These are phyloP conservation scores for Ascochyta koolunga DNA, from an alignment of 2,329 filamentous ascomycete genomes.

Conservation along the genomic window DNA sequence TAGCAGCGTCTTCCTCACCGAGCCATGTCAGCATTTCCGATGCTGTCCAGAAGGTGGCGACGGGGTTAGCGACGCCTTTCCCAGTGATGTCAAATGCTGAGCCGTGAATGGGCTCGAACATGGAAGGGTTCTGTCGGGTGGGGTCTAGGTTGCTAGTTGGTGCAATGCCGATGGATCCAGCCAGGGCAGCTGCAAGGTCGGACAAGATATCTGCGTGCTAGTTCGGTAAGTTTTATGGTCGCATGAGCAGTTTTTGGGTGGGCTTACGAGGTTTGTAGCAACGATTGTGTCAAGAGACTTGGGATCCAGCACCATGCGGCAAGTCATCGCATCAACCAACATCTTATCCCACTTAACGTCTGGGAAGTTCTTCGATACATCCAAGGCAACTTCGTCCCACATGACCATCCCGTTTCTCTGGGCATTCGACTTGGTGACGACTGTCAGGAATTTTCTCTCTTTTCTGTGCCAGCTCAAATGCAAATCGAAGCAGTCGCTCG, in stretches of 20 bases:
- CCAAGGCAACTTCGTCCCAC: conserved; percentile 67
- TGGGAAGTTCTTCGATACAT: conserved; percentile 63
- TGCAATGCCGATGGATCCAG: conserved; percentile 74
- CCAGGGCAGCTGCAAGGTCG: conserved; percentile 72
- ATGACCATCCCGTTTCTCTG: conserved; percentile 71
- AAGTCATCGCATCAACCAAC: conserved; percentile 71
- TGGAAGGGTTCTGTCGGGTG: conserved; percentile 62
- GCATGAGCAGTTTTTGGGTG: too few relatives aligned
- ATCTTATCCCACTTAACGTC: conserved; percentile 69
- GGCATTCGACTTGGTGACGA: conserved; percentile 71
- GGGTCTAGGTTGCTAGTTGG: conserved; percentile 67
- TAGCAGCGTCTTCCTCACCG: conserved; percentile 59
- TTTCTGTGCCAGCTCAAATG: conserved; percentile 65
- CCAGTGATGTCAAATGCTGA: conserved; percentile 65
- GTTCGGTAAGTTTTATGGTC: not conserved
- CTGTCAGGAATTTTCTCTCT: conserved; percentile 64
- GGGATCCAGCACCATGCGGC: conserved; percentile 67
- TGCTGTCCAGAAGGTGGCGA: conserved; percentile 65
- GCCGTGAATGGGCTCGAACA: conserved; percentile 68
- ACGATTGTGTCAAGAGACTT: conserved; percentile 67
- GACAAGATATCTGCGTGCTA: conserved; percentile 69
- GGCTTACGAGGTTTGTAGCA: conserved; percentile 61
- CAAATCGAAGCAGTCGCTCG: conserved; percentile 66
- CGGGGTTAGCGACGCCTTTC: conserved; percentile 63
- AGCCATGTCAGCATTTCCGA: conserved; percentile 65